Conservation (phyloP, 163 green algal species). For the Smithsoniella earleae region DNA sequence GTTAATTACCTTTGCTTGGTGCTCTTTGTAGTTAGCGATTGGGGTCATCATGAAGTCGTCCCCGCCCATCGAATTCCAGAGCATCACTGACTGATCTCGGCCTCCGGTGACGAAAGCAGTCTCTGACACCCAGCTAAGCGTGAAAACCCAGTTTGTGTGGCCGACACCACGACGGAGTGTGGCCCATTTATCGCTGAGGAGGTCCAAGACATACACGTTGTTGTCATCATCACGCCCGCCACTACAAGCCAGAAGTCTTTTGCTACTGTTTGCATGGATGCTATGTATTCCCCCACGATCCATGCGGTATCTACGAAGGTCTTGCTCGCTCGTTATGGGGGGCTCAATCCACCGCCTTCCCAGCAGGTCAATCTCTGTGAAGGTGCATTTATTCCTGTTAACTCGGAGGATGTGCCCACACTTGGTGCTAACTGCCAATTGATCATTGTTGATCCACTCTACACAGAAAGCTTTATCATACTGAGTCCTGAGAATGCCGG, state of each 20-base stretch:
- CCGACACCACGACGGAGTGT: not conserved
- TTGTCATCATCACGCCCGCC: slow-evolving; percentile 17
- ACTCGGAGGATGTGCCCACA: slow-evolving; percentile 23
- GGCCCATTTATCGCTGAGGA: slow-evolving; percentile 1
- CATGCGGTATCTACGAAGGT: not conserved
- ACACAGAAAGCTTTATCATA: slow-evolving; percentile 24
- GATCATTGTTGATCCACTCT: slow-evolving; percentile 20
- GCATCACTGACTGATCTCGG: not conserved
- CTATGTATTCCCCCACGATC: slow-evolving; percentile 19
- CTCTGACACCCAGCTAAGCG: slow-evolving; percentile 24
- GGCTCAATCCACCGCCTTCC: slow-evolving; percentile 8
- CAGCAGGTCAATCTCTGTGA: slow-evolving; percentile 14
- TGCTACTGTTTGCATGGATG: slow-evolving; percentile 5
- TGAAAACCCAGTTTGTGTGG: slow-evolving; percentile 28
- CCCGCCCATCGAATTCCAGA: not conserved
- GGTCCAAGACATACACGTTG: slow-evolving; percentile 21
- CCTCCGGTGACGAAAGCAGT: slow-evolving; percentile 5
- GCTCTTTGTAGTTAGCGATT: not conserved
- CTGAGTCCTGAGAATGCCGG: not conserved
- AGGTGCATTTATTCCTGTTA: not conserved
- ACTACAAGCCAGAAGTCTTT: slow-evolving; percentile 10
- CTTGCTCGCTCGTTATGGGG: slow-evolving; percentile 15
- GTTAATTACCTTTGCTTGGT: slow-evolving; percentile 25
- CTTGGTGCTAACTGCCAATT: slow-evolving; percentile 25
- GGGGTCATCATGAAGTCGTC: slow-evolving; percentile 4